Evolutionary conservation across 495 filamentous ascomycete species (phyloP).

Genomic region (Aspergillus carlsbadensis): DNA sequence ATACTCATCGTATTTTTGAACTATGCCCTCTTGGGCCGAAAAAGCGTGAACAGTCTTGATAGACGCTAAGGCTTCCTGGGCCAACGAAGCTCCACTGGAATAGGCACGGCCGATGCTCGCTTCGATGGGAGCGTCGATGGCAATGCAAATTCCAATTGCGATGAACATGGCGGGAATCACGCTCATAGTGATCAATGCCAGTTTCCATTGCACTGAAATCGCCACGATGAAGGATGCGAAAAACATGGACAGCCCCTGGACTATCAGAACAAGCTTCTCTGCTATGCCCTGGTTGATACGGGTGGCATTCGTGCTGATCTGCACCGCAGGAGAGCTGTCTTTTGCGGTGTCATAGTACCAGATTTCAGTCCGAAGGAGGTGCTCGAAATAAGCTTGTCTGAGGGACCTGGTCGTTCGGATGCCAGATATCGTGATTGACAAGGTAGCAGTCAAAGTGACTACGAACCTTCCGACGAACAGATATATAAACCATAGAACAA

Average conservation of each 20-base stretch:
- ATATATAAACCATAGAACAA: constrained; percentile 34
- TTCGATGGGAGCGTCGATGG: constrained; percentile 17
- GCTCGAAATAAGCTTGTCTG: constrained; percentile 22
- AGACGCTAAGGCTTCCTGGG: constrained; percentile 41
- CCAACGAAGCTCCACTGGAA: constrained; percentile 32
- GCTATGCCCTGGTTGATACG: constrained; percentile 36
- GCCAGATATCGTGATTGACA: constrained; percentile 22
- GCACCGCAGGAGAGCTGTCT: constrained; percentile 25
- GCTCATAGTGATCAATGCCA: constrained; percentile 38
- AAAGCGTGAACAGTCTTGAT: constrained; percentile 53
- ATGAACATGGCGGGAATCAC: constrained; percentile 29
- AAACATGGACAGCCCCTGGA: constrained; percentile 44
- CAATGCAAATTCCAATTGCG: constrained; percentile 6
- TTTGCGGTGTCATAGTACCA: constrained; percentile 25
- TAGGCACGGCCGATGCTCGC: constrained; percentile 16
- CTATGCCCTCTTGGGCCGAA: constrained; percentile 35
- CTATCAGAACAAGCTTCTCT: constrained; percentile 45
- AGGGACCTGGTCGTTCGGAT: constrained; percentile 28
- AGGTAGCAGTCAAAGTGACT: constrained; percentile 25
- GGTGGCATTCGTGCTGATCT: constrained; percentile 33
- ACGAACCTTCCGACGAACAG: constrained; percentile 12
- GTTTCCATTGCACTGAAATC: constrained; percentile 42
- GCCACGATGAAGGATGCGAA: constrained; percentile 45
- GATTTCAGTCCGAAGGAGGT: constrained; percentile 27
- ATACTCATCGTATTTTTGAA: constrained; percentile 28